A percentile compares a stretch with the other conserved stretches of the same genome.
Conservation (phyloP, 2,329 filamentous ascomycete genomes). For the Pseudogymnoascus sp. region DNA sequence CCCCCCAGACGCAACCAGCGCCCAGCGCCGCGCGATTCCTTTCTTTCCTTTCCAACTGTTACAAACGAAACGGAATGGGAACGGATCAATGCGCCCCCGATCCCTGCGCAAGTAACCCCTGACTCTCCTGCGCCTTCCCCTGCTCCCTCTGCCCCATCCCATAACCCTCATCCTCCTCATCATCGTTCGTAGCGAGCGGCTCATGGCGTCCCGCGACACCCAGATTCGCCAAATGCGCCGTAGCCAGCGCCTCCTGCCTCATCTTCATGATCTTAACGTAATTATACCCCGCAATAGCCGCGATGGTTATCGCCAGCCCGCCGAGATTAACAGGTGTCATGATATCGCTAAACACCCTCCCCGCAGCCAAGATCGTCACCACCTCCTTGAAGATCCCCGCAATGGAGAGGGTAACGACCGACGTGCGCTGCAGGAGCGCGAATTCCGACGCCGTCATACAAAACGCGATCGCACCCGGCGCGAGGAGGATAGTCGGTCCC, state of each 20-base stretch:
- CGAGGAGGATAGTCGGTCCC: slow-evolving; percentile 68
- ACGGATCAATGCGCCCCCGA: not conserved
- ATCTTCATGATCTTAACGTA: slow-evolving; percentile 90
- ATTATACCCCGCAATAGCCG: slow-evolving; percentile 83
- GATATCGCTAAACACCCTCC: slow-evolving; percentile 78
- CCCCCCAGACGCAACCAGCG: not conserved
- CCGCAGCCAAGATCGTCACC: slow-evolving; percentile 84
- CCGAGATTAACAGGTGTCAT: slow-evolving; percentile 82
- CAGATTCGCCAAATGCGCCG: slow-evolving; percentile 33
- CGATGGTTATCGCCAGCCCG: slow-evolving; percentile 80
- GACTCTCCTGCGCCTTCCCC: not conserved
- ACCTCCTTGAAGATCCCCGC: slow-evolving; percentile 99
- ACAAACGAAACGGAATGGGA: not conserved
- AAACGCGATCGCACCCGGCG: slow-evolving; percentile 86
- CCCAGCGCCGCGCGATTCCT: not conserved
- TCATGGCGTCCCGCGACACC: slow-evolving; percentile 7
- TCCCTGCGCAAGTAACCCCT: not conserved
- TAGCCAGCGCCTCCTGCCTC: slow-evolving; percentile 61
- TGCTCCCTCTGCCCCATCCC: not conserved
- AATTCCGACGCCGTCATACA: slow-evolving; percentile 97
- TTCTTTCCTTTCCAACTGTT: not conserved
- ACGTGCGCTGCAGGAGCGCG: slow-evolving; percentile 86
- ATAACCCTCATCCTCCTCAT: not conserved
- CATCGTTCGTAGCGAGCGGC: not conserved
- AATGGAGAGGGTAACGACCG: slow-evolving; percentile 90